Conservation (phyloP, 208 protist genomes). For the Polymyxa betae region DNA sequence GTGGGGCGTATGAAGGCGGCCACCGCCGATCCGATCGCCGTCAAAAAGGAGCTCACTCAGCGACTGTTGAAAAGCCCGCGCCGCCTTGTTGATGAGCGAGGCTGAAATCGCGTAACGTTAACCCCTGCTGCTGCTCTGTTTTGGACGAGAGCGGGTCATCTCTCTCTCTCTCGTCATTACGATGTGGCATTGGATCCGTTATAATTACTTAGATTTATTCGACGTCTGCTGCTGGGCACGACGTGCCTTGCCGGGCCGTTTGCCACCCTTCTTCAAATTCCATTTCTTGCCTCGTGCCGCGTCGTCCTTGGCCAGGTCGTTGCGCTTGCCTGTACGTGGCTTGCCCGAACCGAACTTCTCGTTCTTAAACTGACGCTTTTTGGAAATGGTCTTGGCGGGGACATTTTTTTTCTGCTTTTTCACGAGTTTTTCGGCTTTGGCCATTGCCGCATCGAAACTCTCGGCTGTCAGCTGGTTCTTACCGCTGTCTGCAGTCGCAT, state of each 20-base stretch:
- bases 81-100: no score
- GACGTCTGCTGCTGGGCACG: no score
- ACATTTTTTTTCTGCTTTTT: background rate
- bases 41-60: no score
- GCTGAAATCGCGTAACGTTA: no score
- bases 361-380: constrained; percentile 46
- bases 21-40: no score
- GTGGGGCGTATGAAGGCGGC: no score
- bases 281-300: background rate
- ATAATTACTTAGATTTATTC: no score
- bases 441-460: constrained; percentile 44
- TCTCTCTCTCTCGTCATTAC: no score
- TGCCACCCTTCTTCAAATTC: background rate
- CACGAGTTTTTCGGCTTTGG: background rate
- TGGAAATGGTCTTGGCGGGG: constrained; percentile 1
- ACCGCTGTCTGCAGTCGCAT: background rate
- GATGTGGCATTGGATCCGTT: no score
- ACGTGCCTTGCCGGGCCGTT: background rate
- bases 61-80: no score
- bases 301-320: constrained; percentile 22
- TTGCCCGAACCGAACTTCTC: constrained; percentile 28
- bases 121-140: no score
- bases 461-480: constrained; percentile 10
- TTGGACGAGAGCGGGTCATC: no score
- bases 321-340: background rate